Evolutionary conservation across 495 filamentous ascomycete species (phyloP), one percentile per base, ranked within the genome.

Genomic region (Amniculicola lignicola): DNA sequence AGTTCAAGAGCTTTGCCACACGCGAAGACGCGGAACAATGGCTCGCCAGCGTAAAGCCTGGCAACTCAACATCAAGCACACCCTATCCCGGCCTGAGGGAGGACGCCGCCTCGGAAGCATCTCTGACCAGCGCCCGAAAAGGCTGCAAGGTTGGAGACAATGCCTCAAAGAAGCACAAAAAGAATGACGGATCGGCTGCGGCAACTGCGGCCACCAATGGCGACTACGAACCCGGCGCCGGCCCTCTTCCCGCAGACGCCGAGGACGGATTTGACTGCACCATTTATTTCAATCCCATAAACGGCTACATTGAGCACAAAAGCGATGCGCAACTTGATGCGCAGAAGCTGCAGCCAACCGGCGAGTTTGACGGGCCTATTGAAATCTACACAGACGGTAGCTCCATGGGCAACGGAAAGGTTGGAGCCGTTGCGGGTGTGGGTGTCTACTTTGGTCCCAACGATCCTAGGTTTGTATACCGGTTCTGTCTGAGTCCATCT

Each of bases 321-420:
- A 74, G 70, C 4, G 64, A 74, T 25, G 67, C 68, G 15, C 72
- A 83, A 61, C 74, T 75, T 53, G 56, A 69, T 18, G 70, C 67
- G 2, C 81, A 67, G 15, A 82, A 79, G 51, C 44, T 61, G 35
- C 49, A 64, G 24, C 44, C 66, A 66, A 50, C 72, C 63, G 44
- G 67, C 45, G 59, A 62, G 4, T 51, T 54, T 31, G 40, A 60
- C 15, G 78, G 79, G 4, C 77, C 86, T 51, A 65, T 90, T 31
- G 70, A 81, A 28, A 87, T 96, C 44, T 95, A 89, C 70, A 97
- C 93, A 1, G 93, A 98, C 68, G 93, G 93, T 10, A 93, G 87
- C 55, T 78, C 82, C 57, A 75, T 85, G 21, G 78, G 82, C 39
- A 97, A 98, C 72, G 93, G 93, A 11, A 77, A 76, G 44, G 62